Base-by-base conservation (phyloP, 2,329 filamentous ascomycete species). In the Aspergillus bombycis region DNA sequence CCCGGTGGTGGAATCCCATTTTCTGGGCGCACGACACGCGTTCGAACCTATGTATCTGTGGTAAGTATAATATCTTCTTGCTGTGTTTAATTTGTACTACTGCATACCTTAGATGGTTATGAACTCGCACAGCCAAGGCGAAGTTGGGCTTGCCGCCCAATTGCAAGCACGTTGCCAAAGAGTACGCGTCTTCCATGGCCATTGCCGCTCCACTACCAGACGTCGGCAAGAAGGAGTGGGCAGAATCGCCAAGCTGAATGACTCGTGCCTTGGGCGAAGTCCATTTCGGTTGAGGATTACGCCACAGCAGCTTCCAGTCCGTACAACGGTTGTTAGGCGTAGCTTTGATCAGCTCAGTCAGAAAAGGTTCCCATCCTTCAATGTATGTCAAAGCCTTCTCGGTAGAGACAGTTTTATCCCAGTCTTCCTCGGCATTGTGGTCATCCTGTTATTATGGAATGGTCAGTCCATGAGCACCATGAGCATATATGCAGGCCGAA, bases 1-100 rank as follows among this genome's bases (percentile, higher is more conserved):
- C 77, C 66, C 82, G 74, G 41, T 77, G 76, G 63, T 79, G 75
- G 38, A 80, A 82, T 48, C 80, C 78, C 41, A 83, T 77, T 62
- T 83, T 83, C 62, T 84, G 82, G 2, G 80, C 80, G 72, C 82
- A 84, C 7, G 78, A 76, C 56, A 80, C 82, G 57, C 81, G 79
- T 63, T 80, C 78, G 3, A 48, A 48, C 14, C 45, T 48, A 6
- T 9, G 12, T 12, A 28, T 1, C 2, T 2, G 12, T 6, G 14
- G 10, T 48, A 19, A 48, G 23, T 48, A 48, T 16, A 26, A 48
- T 0, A 11, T 4, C 11, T 28, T 1, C 1, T 12, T 8, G 11
- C 28, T 0, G 4, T 19, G 7, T 26, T 5, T 1, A 28, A 5
- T 16, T 0, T 2, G 2, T 8, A 7, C 5, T 28, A 19, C 1